Evolutionary conservation across 306 rosid genomes (phyloP).

Genomic region (Ziziphus jujuba): DNA sequence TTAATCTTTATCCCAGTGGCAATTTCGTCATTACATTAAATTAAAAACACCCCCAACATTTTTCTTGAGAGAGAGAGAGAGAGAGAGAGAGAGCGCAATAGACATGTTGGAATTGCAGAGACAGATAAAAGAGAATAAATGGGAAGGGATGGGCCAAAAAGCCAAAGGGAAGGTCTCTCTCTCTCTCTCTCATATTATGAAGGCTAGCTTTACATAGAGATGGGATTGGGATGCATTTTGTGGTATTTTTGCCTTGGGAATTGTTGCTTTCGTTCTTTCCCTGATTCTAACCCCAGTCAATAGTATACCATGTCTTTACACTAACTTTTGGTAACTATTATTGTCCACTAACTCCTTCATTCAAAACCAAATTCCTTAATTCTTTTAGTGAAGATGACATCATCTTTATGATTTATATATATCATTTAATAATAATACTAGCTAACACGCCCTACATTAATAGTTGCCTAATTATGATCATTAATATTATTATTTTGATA

Average conservation of each 20-base stretch:
- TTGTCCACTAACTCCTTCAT: no score
- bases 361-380: no score
- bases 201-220: not conserved
- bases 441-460: no score
- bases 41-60: not conserved
- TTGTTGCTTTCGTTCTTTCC: slow-evolving; percentile 39
- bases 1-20: slow-evolving; percentile 24
- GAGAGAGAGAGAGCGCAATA: not conserved
- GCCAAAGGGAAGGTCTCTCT: not conserved
- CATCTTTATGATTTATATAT: no score
- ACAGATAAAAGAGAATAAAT: slow-evolving; percentile 38
- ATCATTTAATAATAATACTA: no score
- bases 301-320: no score
- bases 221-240: slow-evolving; percentile 2
- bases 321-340: no score
- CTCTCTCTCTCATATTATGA: not conserved
- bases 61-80: no score
- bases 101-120: slow-evolving; percentile 60
- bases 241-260: slow-evolving; percentile 49
- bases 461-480: no score
- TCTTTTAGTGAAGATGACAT: no score
- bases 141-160: slow-evolving; percentile 35
- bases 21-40: slow-evolving; percentile 18
- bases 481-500: no score
- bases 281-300: slow-evolving; percentile 14